phyloP scores from a whole-genome alignment of 2,329 filamentous ascomycete genomes.

The Paecilomyces sp. region DNA sequence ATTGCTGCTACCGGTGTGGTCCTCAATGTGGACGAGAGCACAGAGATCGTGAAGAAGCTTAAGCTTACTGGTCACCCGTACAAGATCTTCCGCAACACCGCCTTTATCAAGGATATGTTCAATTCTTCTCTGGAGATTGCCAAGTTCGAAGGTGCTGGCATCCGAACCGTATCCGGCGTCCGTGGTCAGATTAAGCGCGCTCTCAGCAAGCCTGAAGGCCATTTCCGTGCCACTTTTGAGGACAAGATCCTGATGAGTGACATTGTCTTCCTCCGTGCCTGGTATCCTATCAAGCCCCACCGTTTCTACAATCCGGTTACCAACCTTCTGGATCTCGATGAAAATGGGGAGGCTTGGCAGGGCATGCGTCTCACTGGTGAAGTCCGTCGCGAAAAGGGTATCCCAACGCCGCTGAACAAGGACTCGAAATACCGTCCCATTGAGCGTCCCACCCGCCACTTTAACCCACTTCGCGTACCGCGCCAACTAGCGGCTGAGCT shows the following conservation, averaged over 20 bases:
- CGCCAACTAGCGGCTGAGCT: slow-evolving; percentile 62
- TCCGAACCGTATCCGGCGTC: slow-evolving; percentile 93
- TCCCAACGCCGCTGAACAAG: slow-evolving; percentile 70
- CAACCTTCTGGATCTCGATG: slow-evolving; percentile 65
- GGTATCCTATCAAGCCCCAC: slow-evolving; percentile 93
- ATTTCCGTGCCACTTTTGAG: slow-evolving; percentile 95
- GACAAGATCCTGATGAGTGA: slow-evolving; percentile 97
- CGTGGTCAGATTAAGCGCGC: slow-evolving; percentile 96
- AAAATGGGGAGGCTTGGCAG: slow-evolving; percentile 53
- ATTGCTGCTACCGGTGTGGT: slow-evolving; percentile 93
- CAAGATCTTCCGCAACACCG: slow-evolving; percentile 99
- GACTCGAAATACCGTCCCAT: slow-evolving; percentile 76
- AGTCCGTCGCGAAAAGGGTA: slow-evolving; percentile 67
- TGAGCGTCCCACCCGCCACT: slow-evolving; percentile 57
- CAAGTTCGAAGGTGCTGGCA: slow-evolving; percentile 93
- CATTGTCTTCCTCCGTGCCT: slow-evolving; percentile 91
- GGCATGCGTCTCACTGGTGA: slow-evolving; percentile 92
- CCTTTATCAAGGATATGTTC: slow-evolving; percentile 99
- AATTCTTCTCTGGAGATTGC: slow-evolving; percentile 85
- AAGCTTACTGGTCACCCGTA: slow-evolving; percentile 90
- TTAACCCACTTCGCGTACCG: slow-evolving; percentile 57
- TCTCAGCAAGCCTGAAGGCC: slow-evolving; percentile 84
- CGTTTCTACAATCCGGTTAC: slow-evolving; percentile 96
- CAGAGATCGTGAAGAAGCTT: slow-evolving; percentile 98
- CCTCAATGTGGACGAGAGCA: slow-evolving; percentile 86